A percentile compares a stretch with the other conserved stretches of the same genome.
Evolutionary conservation across 495 filamentous ascomycete species (phyloP).

Genomic region (Podospora bellae-mahoneyi): DNA sequence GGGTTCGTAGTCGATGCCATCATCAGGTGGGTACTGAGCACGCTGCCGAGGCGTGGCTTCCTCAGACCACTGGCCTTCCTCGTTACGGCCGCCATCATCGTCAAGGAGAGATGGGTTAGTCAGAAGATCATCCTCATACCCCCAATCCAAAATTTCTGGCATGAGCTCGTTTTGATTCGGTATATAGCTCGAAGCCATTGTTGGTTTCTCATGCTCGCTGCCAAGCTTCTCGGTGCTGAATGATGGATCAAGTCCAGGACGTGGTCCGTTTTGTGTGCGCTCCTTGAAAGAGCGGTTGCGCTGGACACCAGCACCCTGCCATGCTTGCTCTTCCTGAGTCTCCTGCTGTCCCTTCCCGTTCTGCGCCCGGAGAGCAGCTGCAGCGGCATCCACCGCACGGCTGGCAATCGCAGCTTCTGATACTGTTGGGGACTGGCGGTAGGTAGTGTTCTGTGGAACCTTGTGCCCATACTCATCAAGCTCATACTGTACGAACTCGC

Average conservation of each 20-base stretch:
- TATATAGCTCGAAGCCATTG: constrained; percentile 60
- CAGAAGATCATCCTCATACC: constrained; percentile 52
- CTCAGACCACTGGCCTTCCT: constrained; percentile 39
- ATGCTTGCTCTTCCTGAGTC: constrained; percentile 31
- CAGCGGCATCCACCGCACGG: constrained; percentile 49
- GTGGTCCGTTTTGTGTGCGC: constrained; percentile 46
- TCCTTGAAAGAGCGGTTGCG: constrained; percentile 56
- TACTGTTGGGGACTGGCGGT: constrained; percentile 44
- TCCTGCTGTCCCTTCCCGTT: constrained; percentile 35
- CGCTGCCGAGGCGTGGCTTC: constrained; percentile 41
- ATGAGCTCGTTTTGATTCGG: constrained; percentile 60
- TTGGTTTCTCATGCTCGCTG: constrained; percentile 53
- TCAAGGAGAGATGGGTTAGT: constrained; percentile 43
- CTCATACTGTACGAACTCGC: constrained; percentile 44
- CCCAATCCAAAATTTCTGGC: constrained; percentile 63
- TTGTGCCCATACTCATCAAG: constrained; percentile 54
- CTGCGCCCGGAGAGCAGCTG: constrained; percentile 42
- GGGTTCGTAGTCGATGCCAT: constrained; percentile 34
- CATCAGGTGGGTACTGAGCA: constrained; percentile 34
- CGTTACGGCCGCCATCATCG: constrained; percentile 34
- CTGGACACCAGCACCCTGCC: constrained; percentile 36
- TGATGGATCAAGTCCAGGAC: constrained; percentile 60
- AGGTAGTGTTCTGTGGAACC: constrained; percentile 38
- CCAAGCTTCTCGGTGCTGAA: constrained; percentile 66
- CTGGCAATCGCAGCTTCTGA: constrained; percentile 52